Evolutionary conservation across 169 alveolate genomes (phyloP), one percentile per base, ranked within the genome.

Genomic region (Plasmodium malariae): DNA sequence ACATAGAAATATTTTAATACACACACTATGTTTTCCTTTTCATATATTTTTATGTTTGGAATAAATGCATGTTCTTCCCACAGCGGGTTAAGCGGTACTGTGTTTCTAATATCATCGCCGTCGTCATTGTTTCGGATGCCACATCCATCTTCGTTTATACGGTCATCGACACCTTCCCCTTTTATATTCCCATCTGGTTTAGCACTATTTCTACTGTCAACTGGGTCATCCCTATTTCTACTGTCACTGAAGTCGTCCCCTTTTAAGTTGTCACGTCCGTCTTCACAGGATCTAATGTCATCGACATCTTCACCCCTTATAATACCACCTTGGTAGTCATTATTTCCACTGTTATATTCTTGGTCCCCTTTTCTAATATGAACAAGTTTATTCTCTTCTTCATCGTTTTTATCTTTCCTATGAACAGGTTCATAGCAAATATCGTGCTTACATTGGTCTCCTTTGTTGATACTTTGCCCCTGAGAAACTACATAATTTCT

Each of bases 1-100:
- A 78, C 69, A 48, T 78, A 78, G 54, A 78, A 78, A 78, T 78
- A 78, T 63, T 78, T 78, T 37, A 78, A 57, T 54, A 78, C 76
- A 32, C 74, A 78, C 51, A 78, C 68, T 19, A 62, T 26, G 45
- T 43, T 63, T 14, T 43, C 74, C 11, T 78, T 49, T 37, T 78
- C 89, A 40, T 78, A 78, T 2, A 78, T 78, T 63, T 63, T 78
- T 62, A 78, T 78, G 48, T 78, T 78, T 14, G 89, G 89, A 28
- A 78, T 78, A 63, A 78, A 78, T 4, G 89, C 78, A 36, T 78
- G 89, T 24, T 78, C 89, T 37, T 78, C 89, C 89, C 89, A 78
- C 30, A 78, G 7, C 19, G 89, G 89, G 37, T 78, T 78, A 17
- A 78, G 55, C 0, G 89, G 89, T 17, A 43, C 78, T 24, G 30